These are phyloP conservation scores for Podospora fimiseda DNA, from an alignment of 495 filamentous ascomycete species.

Conservation along the genomic window DNA sequence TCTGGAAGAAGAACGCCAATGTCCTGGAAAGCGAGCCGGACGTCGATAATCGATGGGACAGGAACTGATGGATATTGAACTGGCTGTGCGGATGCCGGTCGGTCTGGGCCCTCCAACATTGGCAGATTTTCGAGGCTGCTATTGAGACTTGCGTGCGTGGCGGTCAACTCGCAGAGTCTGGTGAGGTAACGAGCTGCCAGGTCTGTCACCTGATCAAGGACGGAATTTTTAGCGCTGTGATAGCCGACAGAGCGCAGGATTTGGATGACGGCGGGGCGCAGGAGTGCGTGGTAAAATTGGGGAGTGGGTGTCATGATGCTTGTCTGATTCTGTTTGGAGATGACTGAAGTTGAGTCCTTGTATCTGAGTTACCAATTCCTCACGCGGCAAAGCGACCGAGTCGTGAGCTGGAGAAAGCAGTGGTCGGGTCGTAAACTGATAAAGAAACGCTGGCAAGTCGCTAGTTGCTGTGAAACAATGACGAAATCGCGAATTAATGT, in stretches of 20 bases:
- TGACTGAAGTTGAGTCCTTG: no score
- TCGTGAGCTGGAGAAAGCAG: no score
- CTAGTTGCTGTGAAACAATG: no score
- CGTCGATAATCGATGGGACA: slow-evolving; percentile 58
- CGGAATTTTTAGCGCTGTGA: slow-evolving; percentile 64
- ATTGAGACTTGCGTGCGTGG: slow-evolving; percentile 49
- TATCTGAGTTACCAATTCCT: no score
- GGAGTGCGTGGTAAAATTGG: slow-evolving; percentile 63
- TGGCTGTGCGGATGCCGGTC: not conserved
- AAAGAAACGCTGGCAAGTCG: no score
- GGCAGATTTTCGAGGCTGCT: slow-evolving; percentile 27
- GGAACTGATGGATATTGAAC: slow-evolving; percentile 15
- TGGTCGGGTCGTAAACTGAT: no score
- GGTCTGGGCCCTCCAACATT: slow-evolving; percentile 50
- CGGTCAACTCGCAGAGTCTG: slow-evolving; percentile 58
- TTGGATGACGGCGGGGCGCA: slow-evolving; percentile 75
- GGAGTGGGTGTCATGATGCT: slow-evolving; percentile 37
- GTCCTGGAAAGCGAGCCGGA: slow-evolving; percentile 75
- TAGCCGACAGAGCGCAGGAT: slow-evolving; percentile 85
- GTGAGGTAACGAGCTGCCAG: slow-evolving; percentile 67
- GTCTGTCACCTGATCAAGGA: slow-evolving; percentile 72
- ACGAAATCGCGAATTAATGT: no score
- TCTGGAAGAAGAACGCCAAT: slow-evolving; percentile 63
- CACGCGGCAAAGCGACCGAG: no score
- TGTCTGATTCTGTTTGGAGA: no score